Conservation (phyloP, 2,329 filamentous ascomycete species). For the Penicillium sp. region DNA sequence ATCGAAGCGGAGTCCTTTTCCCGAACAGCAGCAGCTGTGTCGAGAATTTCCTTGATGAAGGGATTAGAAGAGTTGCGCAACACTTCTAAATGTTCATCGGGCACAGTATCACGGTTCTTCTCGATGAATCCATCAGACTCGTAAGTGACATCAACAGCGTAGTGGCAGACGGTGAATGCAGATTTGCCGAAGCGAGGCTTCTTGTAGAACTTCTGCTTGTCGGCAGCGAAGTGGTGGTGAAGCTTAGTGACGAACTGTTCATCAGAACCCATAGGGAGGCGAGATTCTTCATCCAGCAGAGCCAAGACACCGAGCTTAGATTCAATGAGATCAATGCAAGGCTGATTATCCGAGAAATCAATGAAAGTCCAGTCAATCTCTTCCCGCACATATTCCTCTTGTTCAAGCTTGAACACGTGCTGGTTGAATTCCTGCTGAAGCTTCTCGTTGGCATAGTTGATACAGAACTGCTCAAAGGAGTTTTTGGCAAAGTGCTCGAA, state of each 20-base stretch:
- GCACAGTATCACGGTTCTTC: constrained; percentile 98
- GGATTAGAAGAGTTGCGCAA: constrained; percentile 79
- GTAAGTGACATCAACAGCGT: constrained; percentile 96
- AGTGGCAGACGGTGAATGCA: constrained; percentile 96
- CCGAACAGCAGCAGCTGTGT: constrained; percentile 80
- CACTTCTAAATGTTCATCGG: constrained; percentile 96
- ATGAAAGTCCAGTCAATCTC: constrained; percentile 99
- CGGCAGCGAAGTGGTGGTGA: constrained; percentile 85
- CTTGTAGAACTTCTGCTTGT: constrained; percentile 97
- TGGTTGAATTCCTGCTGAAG: constrained; percentile 99
- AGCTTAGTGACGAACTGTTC: constrained; percentile 96
- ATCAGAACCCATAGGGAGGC: constrained; percentile 94
- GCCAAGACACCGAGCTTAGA: constrained; percentile 92
- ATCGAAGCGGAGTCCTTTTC: constrained; percentile 75
- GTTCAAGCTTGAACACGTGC: constrained; percentile 98
- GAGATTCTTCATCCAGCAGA: constrained; percentile 91
- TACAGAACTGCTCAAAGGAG: constrained; percentile 99
- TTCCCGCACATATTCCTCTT: constrained; percentile 95
- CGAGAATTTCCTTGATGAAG: constrained; percentile 82
- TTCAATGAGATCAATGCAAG: constrained; percentile 97
- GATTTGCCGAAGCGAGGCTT: constrained; percentile 98
- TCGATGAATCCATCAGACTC: constrained; percentile 99
- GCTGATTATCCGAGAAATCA: constrained; percentile 98
- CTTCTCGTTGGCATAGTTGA: constrained; percentile 99
- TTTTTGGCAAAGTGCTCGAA: constrained; percentile 99